Evolutionary conservation across 176 grass and related monocot species (phyloP).

Genomic region (Rhipidocladum racemiflorum): DNA sequence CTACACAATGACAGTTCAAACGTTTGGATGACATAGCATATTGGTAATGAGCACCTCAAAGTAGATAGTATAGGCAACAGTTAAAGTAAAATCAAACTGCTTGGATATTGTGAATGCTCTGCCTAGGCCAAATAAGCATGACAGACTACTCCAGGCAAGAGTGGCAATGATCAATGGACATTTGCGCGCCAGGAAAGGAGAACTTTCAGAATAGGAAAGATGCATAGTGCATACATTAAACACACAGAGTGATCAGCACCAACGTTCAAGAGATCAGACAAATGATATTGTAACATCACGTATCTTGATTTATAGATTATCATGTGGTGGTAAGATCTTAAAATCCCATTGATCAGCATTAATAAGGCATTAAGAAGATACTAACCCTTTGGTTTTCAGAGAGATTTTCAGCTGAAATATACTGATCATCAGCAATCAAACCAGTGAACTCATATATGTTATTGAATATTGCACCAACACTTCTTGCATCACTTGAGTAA

Average conservation of each 20-base stretch:
- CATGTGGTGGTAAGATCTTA: neutral
- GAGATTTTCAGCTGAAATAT: constrained; percentile 73
- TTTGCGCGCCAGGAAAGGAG: constrained; percentile 13
- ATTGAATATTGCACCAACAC: constrained; percentile 72
- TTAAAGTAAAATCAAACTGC: neutral
- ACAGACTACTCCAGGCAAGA: constrained; percentile 4
- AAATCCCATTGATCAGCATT: neutral
- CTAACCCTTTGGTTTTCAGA: constrained; percentile 74
- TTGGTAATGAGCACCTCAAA: neutral
- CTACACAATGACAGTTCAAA: constrained; percentile 5
- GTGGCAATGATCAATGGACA: neutral
- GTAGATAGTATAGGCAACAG: neutral
- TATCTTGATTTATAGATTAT: constrained; percentile 1
- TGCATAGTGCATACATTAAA: neutral
- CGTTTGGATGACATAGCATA: neutral
- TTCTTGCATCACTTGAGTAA: constrained; percentile 58
- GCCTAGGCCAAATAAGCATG: neutral
- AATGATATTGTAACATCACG: constrained; percentile 14
- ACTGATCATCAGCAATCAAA: constrained; percentile 75
- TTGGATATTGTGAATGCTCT: neutral
- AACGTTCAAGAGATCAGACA: neutral
- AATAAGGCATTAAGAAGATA: constrained; percentile 21
- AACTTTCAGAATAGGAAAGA: neutral
- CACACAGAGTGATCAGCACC: neutral
- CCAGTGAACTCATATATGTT: constrained; percentile 84